These are phyloP conservation scores for Lumnitzera racemosa DNA, from an alignment of 345 rosid species.

Conservation along the genomic window DNA sequence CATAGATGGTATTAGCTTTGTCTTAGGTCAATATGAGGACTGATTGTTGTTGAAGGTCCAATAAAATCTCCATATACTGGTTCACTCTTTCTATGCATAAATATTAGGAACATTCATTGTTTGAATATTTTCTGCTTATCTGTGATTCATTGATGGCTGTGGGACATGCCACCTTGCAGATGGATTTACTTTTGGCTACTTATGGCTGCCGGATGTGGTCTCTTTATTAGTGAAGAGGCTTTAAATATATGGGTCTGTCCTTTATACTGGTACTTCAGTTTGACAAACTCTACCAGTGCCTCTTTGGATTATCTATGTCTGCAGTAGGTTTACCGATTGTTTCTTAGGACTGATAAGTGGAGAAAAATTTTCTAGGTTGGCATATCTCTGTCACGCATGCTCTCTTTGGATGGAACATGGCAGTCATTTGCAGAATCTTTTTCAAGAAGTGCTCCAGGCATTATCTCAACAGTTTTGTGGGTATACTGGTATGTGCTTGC, in stretches of 20 bases:
- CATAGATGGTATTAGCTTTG: too few species aligned
- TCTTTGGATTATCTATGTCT: neutral
- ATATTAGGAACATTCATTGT: neutral
- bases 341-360: conserved; percentile 2
- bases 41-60: too few species aligned
- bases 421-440: conserved; percentile 59
- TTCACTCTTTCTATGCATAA: neutral
- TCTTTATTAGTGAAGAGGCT: conserved; percentile 88
- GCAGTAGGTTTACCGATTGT: neutral
- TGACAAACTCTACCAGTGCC: conserved; percentile 17
- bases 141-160: conserved; percentile 9
- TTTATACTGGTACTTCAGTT: conserved; percentile 54
- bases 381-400: conserved; percentile 63
- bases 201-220: conserved; percentile 89
- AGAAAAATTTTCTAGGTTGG: conserved; percentile 47
- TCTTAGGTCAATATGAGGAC: too few species aligned
- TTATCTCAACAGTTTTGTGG: conserved; percentile 71
- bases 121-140: neutral
- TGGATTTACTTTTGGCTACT: conserved; percentile 94
- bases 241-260: conserved; percentile 94
- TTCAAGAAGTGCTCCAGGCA: conserved; percentile 47
- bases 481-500: conserved; percentile 64
- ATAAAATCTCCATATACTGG: too few species aligned
- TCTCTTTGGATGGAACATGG: conserved; percentile 79
- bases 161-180: conserved; percentile 26